These are phyloP conservation scores for Coemansia sp. DNA, from an alignment of 192 early-diverging fungal genomes.

Conservation along the genomic window DNA sequence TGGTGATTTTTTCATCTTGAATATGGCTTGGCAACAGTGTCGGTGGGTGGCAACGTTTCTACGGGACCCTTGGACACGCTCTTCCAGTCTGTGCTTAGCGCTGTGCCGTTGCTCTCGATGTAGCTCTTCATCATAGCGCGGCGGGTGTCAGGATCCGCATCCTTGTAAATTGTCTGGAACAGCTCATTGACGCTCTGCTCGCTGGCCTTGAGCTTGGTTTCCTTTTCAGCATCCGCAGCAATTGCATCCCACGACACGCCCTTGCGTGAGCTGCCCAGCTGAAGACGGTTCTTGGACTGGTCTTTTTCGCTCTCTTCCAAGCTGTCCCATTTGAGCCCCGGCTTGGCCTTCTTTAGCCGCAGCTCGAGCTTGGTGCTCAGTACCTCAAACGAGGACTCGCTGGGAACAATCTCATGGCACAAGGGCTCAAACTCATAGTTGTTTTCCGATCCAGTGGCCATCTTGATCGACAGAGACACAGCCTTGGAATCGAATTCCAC, in stretches of 20 bases:
- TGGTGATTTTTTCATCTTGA: neutral
- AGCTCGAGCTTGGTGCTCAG: slow-evolving; percentile 96
- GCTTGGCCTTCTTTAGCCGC: slow-evolving; percentile 69
- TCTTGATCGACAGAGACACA: slow-evolving; percentile 77
- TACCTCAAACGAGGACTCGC: slow-evolving; percentile 67
- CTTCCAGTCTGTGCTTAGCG: slow-evolving; percentile 92
- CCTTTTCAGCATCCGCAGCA: slow-evolving; percentile 69
- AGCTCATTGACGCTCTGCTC: slow-evolving; percentile 87
- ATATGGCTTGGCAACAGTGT: slow-evolving; percentile 83
- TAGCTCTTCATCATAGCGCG: slow-evolving; percentile 98
- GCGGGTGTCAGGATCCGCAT: slow-evolving; percentile 81
- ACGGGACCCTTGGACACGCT: slow-evolving; percentile 83
- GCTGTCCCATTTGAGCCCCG: slow-evolving; percentile 83
- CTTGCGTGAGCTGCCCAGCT: slow-evolving; percentile 57
- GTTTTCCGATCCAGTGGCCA: slow-evolving; percentile 82
- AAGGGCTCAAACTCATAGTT: slow-evolving; percentile 91
- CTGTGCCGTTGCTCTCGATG: slow-evolving; percentile 91
- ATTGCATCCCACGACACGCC: slow-evolving; percentile 84
- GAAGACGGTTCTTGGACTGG: slow-evolving; percentile 37
- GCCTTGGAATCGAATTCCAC: slow-evolving; percentile 64
- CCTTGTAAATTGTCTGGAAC: slow-evolving; percentile 91
- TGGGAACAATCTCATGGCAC: slow-evolving; percentile 70
- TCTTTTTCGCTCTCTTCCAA: slow-evolving; percentile 59
- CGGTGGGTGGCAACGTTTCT: slow-evolving; percentile 87
- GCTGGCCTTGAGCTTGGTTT: slow-evolving; percentile 79